A percentile compares a stretch with the other conserved stretches of the same genome.
Conservation (phyloP, 1,284 basidiomycete genomes). For the Serendipita sp. region DNA sequence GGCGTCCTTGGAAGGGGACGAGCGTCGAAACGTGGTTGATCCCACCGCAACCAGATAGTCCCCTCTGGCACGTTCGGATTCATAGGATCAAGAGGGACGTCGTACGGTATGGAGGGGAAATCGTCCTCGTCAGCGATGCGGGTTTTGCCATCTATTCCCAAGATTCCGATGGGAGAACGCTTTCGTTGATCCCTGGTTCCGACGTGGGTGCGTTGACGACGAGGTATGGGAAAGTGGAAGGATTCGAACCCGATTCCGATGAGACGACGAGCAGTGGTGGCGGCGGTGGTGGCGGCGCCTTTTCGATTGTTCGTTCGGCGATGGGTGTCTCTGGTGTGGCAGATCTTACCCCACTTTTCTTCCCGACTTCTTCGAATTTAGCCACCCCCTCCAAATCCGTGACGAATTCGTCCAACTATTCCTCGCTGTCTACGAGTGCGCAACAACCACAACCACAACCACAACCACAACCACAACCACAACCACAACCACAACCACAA, state of each 20-base stretch:
- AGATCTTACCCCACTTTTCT: constrained; percentile 26
- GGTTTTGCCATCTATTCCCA: constrained; percentile 63
- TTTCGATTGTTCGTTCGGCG: constrained; percentile 39
- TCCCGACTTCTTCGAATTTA: neutral
- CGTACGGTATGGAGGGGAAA: constrained; percentile 12
- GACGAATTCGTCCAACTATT: constrained; percentile 9
- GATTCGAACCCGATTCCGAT: constrained; percentile 20
- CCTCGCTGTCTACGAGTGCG: constrained; percentile 8
- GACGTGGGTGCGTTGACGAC: neutral
- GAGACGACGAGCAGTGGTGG: neutral
- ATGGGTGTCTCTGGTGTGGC: constrained; percentile 51
- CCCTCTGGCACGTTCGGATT: constrained; percentile 55
- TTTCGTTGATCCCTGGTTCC: constrained; percentile 28
- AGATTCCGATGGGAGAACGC: constrained; percentile 41
- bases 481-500: no score
- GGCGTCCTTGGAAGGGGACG: constrained; percentile 62
- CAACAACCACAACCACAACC: neutral
- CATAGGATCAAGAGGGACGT: constrained; percentile 46
- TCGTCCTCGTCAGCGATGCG: constrained; percentile 46
- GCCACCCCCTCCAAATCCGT: neutral
- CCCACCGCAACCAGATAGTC: constrained; percentile 40
- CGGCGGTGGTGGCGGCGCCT: constrained; percentile 21
- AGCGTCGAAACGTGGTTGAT: constrained; percentile 63
- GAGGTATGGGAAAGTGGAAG: constrained; percentile 28
- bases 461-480: constrained; percentile 11